Conservation (phyloP, 805 yeast genomes). For the Scheffersomyces amazonensis region DNA sequence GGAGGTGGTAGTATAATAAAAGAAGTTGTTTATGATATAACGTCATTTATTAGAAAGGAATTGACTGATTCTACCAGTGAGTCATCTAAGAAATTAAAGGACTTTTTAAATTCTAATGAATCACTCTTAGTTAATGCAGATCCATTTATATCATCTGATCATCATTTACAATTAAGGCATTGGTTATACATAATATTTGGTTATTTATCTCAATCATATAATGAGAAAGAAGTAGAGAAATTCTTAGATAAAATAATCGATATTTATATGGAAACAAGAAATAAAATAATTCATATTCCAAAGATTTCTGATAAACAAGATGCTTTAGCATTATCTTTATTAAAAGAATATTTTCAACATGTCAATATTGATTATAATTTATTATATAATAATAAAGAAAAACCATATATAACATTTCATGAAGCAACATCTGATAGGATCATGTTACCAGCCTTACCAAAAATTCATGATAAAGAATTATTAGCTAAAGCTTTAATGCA, state of each 20-base stretch:
- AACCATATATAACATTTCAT: slow-evolving; percentile 16
- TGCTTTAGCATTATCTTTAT: slow-evolving; percentile 12
- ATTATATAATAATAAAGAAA: slow-evolving; percentile 16
- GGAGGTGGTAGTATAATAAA: slow-evolving; percentile 34
- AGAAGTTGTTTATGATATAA: slow-evolving; percentile 29
- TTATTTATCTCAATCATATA: slow-evolving; percentile 18
- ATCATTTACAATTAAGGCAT: slow-evolving; percentile 11
- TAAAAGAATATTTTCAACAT: slow-evolving; percentile 20
- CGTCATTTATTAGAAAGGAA: slow-evolving; percentile 29
- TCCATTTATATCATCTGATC: slow-evolving; percentile 12
- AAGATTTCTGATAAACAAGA: slow-evolving; percentile 8
- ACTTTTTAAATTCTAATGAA: slow-evolving; percentile 17
- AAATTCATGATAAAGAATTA: slow-evolving; percentile 22
- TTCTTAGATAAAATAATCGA: slow-evolving; percentile 29
- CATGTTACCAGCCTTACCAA: slow-evolving; percentile 33
- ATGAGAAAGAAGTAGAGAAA: slow-evolving; percentile 18
- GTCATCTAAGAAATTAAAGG: slow-evolving; percentile 16
- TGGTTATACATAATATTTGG: slow-evolving; percentile 20
- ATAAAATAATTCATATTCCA: slow-evolving; percentile 5
- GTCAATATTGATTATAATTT: slow-evolving; percentile 19
- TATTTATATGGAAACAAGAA: slow-evolving; percentile 22
- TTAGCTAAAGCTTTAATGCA: slow-evolving; percentile 36
- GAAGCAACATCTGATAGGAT: slow-evolving; percentile 22
- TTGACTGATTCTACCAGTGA: slow-evolving; percentile 11
- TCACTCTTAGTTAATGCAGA: slow-evolving; percentile 6